Evolutionary conservation across 2,329 filamentous ascomycete genomes (phyloP), one percentile per base, ranked within the genome.

Genomic region (Pestalotiopsis sp.): DNA sequence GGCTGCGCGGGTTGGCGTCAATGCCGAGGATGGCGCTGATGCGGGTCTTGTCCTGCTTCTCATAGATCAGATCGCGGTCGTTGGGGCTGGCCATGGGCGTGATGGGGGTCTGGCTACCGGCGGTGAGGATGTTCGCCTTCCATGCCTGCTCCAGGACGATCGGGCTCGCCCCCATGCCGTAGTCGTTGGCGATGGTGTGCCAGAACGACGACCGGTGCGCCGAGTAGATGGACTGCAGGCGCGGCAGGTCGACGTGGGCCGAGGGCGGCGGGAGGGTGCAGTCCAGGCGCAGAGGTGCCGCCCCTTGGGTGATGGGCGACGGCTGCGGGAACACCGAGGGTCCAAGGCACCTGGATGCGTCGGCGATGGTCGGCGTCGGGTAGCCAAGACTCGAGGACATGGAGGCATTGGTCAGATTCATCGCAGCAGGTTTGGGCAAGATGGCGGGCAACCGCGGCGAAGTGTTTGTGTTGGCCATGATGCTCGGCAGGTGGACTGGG

Each of bases 191-290:
- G 45, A 95, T 87, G 62, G 87, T 85, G 41, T 87, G 84, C 92
- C 93, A 95, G 82, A 95, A 95, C 9, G 88, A 87, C 64, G 86
- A 84, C 58, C 91, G 89, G 80, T 93, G 92, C 7, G 87, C 83
- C 66, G 90, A 87, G 79, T 95, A 95, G 73, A 94, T 88, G 70
- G 87, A 84, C 62, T 89, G 87, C 27, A 95, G 89, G 62, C 91
- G 90, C 36, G 86, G 82, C 75, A 90, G 85, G 78, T 93, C 90
- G 71, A 92, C 85, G 70, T 85, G 83, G 71, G 69, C 79, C 73
- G 72, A 76, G 27, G 80, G 81, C 3, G 77, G 78, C 12, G 83
- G 83, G 5, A 78, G 73, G 36, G 82, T 83, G 75, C 88, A 91
- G 76, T 93, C 90, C 23, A 92, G 86, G 20, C 86, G 88, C 65